phyloP scores from a whole-genome alignment of 1,139 yeast species.

The Entelexis paramagnoliae region DNA sequence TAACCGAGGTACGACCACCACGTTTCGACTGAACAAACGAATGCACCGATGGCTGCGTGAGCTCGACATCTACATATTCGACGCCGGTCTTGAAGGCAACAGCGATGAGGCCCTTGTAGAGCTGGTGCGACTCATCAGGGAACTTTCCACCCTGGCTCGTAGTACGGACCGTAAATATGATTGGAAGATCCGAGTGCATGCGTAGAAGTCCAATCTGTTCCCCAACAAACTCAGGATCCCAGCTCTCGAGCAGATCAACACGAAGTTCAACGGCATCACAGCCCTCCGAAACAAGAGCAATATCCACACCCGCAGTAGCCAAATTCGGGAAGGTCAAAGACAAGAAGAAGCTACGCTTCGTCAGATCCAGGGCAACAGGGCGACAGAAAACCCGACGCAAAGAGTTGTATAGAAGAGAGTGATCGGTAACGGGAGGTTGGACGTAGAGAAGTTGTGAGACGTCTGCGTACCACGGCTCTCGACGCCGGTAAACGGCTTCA shows the following conservation, averaged over 20 bases:
- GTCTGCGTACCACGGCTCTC: slow-evolving; percentile 70
- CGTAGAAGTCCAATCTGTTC: slow-evolving; percentile 66
- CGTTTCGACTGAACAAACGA: slow-evolving; percentile 8
- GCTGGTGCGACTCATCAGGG: slow-evolving; percentile 44
- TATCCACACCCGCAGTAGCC: slow-evolving; percentile 31
- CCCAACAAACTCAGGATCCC: slow-evolving; percentile 46
- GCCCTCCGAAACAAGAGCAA: slow-evolving; percentile 51
- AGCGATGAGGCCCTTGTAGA: slow-evolving; percentile 43
- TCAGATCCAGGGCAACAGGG: neutral
- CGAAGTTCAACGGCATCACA: slow-evolving; percentile 75
- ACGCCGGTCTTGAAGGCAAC: slow-evolving; percentile 59
- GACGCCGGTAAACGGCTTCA: slow-evolving; percentile 67
- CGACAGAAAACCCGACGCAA: slow-evolving; percentile 41
- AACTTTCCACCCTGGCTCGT: slow-evolving; percentile 72
- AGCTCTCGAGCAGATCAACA: slow-evolving; percentile 55
- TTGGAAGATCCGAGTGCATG: slow-evolving; percentile 55
- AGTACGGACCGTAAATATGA: slow-evolving; percentile 73
- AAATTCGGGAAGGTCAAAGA: slow-evolving; percentile 53
- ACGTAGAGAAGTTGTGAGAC: slow-evolving; percentile 74
- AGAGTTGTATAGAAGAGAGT: slow-evolving; percentile 47
- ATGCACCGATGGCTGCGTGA: slow-evolving; percentile 37
- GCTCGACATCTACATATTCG: slow-evolving; percentile 43
- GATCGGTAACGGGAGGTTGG: slow-evolving; percentile 47
- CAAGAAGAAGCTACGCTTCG: slow-evolving; percentile 41
- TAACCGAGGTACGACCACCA: slow-evolving; percentile 37